Evolutionary conservation across 2,329 filamentous ascomycete species (phyloP), one percentile per base, ranked within the genome.

Genomic region (Fusarium sp.): DNA sequence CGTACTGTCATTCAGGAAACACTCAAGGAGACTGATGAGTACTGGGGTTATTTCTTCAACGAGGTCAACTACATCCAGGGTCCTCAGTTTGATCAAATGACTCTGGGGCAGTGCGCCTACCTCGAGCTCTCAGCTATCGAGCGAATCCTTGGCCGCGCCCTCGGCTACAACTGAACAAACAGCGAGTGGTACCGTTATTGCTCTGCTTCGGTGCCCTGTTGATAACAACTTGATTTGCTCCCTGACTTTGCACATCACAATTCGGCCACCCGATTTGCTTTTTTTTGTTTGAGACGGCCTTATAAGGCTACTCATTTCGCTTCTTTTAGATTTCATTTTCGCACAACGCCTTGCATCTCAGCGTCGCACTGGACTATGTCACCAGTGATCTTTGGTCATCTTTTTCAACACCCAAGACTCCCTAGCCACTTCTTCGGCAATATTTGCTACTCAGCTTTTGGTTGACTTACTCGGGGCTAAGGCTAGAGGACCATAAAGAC

Each of bases 21-120:
- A 30, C 77, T 78, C 30, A 47, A 65, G 20, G 58, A 79, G 28
- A 85, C 84, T 1, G 82, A 85, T 67, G 79, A 80, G 54, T 85
- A 88, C 80, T 88, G 88, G 81, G 87, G 89, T 20, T 88, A 85
- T 78, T 85, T 88, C 74, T 88, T 85, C 82, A 80, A 83, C 36
- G 86, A 89, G 76, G 75, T 88, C 26, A 79, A 81, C 41, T 84
- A 85, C 63, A 83, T 81, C 9, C 69, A 75, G 28, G 85, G 86
- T 3, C 75, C 74, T 4, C 76, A 69, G 0, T 87, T 88, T 63
- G 87, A 89, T 67, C 72, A 81, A 30, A 81, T 88, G 82, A 87
- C 85, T 11, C 82, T 91, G 6, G 81, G 82, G 2, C 77, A 86
- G 44, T 83, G 85, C 17, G 86, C 86, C 5, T 70, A 79, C 10